These are phyloP conservation scores for Diplosphaera chodatii DNA, from an alignment of 139 green algal genomes.

Conservation along the genomic window DNA sequence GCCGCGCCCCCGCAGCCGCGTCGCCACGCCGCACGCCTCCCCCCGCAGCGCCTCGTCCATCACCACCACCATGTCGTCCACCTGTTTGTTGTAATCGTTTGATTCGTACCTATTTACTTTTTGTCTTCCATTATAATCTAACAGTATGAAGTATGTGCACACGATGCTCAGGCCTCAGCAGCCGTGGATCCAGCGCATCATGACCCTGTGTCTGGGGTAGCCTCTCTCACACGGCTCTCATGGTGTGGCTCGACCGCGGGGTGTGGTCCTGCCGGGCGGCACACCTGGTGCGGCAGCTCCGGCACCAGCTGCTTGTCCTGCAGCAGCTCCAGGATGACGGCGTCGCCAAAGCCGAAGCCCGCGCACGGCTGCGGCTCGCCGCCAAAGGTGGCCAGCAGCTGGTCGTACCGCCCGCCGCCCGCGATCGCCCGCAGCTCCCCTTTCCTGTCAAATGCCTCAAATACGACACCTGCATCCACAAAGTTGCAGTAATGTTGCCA, in stretches of 20 bases:
- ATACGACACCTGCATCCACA: slow-evolving; percentile 79
- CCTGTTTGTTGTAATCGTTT: slow-evolving; percentile 17
- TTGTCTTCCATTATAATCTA: too few species aligned
- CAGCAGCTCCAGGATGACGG: slow-evolving; percentile 96
- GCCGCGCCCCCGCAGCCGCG: slow-evolving; percentile 54
- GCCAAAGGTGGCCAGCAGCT: slow-evolving; percentile 82
- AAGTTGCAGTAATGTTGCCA: too few species aligned
- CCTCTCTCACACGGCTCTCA: too few species aligned
- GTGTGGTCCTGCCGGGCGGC: too few species aligned
- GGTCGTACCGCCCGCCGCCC: slow-evolving; percentile 93
- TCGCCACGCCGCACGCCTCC: slow-evolving; percentile 55
- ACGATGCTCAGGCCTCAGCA: too few species aligned
- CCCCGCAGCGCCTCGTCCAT: slow-evolving; percentile 64
- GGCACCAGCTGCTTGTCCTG: slow-evolving; percentile 79
- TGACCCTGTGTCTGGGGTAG: too few species aligned
- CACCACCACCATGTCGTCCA: slow-evolving; percentile 77
- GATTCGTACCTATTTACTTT: background rate
- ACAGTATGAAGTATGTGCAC: too few species aligned
- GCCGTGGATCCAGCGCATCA: too few species aligned
- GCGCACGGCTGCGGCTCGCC: slow-evolving; percentile 72
- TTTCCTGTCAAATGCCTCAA: slow-evolving; percentile 87
- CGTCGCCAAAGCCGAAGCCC: slow-evolving; percentile 94
- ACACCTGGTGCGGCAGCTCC: slow-evolving; percentile 41
- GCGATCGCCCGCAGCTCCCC: slow-evolving; percentile 92
- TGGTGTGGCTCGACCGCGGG: too few species aligned